Percentiles rank a stretch among this genome's conserved stretches.
phyloP scores from a whole-genome alignment of 352 stramenopile genomes.

The Elongisporangium prolatum region DNA sequence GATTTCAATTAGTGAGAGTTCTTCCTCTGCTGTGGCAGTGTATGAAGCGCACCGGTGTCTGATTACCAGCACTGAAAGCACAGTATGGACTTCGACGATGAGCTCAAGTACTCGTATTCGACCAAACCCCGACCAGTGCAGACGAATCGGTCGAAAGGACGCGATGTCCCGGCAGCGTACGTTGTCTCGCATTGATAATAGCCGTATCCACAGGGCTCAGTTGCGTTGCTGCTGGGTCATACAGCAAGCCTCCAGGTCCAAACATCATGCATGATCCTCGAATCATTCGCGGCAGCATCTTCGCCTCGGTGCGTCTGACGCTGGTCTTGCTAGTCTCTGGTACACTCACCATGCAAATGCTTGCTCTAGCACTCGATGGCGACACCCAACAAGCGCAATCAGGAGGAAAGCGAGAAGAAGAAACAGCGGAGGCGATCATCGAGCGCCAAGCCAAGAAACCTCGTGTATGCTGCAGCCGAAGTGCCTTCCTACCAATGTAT shows the following conservation, averaged over 20 bases:
- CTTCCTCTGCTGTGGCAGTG: not conserved
- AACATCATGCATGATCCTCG: slow-evolving; percentile 82
- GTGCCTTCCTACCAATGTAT: slow-evolving; percentile 31
- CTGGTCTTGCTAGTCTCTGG: not conserved
- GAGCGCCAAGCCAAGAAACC: slow-evolving; percentile 19
- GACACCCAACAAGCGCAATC: slow-evolving; percentile 11
- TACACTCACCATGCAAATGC: not conserved
- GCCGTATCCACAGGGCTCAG: not conserved
- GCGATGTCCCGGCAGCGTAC: slow-evolving; percentile 11
- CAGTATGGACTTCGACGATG: slow-evolving; percentile 34
- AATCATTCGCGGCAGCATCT: slow-evolving; percentile 57
- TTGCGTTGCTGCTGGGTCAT: not conserved
- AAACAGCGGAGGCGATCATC: slow-evolving; percentile 20
- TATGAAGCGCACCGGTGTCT: not conserved
- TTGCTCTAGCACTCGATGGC: slow-evolving; percentile 6
- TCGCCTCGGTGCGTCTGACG: slow-evolving; percentile 32
- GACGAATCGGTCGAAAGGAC: slow-evolving; percentile 47
- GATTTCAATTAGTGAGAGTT: not conserved
- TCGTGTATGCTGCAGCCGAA: slow-evolving; percentile 27
- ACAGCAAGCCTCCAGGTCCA: slow-evolving; percentile 24
- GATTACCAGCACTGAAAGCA: not conserved
- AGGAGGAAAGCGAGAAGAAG: slow-evolving; percentile 22
- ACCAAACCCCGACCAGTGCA: slow-evolving; percentile 71
- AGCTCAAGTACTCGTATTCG: slow-evolving; percentile 75
- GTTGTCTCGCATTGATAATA: not conserved